Evolutionary conservation across 176 grass and related monocot species (phyloP), one percentile per base, ranked within the genome.

Genomic region (Ananas comosus): DNA sequence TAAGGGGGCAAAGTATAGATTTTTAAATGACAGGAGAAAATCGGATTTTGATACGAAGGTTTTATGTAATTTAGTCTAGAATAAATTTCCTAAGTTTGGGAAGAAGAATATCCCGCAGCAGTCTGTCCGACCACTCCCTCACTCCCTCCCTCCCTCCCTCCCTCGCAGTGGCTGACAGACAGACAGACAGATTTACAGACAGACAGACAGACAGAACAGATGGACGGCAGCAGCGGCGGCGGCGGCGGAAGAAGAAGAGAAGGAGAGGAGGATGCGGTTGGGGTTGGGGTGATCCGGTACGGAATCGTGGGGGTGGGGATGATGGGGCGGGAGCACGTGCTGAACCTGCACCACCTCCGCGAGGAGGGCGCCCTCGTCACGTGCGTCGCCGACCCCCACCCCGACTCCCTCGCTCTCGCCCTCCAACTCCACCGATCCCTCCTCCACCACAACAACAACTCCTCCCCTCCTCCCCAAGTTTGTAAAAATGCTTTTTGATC

Each of bases 241-340:
- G 10, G 12, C 13, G 16, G 4, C 5, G 16, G 52, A 16, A 12
- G 16, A 56, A 12, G 16, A n/a, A 7, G 3, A 13, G 7, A 13
- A 53, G 51, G 51, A 53, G 52, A 56, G 12, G 16, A 56, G 48
- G 63, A 72, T 69, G 81, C 16, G 49, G 67, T 24, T 24, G 23
- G 64, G 12, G 18, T 78, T 10, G 81, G 49, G 50, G 64, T 50
- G 74, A 79, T 88, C 54, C 80, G 92, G 78, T 96, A 96, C 67
- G 92, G 88, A 49, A 91, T 96, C 21, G 73, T 96, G 2, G 88
- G 92, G 29, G 86, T 89, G 48, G 92, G 92, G 66, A 96, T 96
- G 88, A 96, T 96, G 92, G 92, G 92, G 21, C 54, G 92, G 78
- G 92, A 96, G 83, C 92, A 96, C 67, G 74, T 96, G 67, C 64